Evolutionary conservation across 2,329 filamentous ascomycete genomes (phyloP).

Genomic region (Ascochyta clinopodiicola): DNA sequence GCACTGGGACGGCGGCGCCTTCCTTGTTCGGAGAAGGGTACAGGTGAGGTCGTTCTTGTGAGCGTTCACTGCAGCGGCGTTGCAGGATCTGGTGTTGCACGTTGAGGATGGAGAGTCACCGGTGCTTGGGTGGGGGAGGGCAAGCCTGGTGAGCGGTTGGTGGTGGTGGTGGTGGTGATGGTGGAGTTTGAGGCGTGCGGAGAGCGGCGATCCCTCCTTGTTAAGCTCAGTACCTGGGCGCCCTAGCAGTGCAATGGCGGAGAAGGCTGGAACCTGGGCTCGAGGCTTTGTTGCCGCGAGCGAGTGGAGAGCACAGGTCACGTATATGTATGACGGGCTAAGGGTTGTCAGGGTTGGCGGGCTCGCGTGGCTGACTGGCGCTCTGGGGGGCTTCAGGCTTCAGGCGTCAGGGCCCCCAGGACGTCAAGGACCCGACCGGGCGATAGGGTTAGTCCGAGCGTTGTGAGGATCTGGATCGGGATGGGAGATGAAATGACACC

Average conservation of each 20-base stretch:
- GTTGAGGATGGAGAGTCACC: conserved; percentile 34
- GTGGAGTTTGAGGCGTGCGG: conserved; percentile 47
- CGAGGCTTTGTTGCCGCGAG: conserved; percentile 47
- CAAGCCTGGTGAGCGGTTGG: conserved; percentile 23
- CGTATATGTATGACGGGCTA: conserved; percentile 54
- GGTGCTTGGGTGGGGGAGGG: conserved; percentile 25
- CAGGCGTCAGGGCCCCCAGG: conserved; percentile 7
- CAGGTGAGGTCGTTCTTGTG: conserved; percentile 26
- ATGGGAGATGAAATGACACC: conserved; percentile 42
- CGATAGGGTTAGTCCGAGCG: conserved; percentile 52
- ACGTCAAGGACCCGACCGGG: conserved; percentile 48
- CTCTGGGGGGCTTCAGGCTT: conserved; percentile 33
- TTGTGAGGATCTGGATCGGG: conserved; percentile 51
- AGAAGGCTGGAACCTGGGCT: conserved; percentile 54
- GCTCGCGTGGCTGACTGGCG: conserved; percentile 53
- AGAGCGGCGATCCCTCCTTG: conserved; percentile 57
- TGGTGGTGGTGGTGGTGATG: conserved; percentile 11
- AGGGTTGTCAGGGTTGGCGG: conserved; percentile 45
- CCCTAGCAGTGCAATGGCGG: conserved; percentile 53
- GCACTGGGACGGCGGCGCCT: conserved; percentile 33
- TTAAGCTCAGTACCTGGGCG: conserved; percentile 57
- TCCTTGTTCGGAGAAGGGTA: conserved; percentile 32
- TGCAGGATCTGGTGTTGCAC: conserved; percentile 45
- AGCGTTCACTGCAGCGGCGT: conserved; percentile 31
- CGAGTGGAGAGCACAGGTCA: conserved; percentile 50